Percentiles rank a stretch among this genome's conserved stretches.
Conservation (phyloP, 73 alveolate species). For the Diophrys appendiculata region DNA sequence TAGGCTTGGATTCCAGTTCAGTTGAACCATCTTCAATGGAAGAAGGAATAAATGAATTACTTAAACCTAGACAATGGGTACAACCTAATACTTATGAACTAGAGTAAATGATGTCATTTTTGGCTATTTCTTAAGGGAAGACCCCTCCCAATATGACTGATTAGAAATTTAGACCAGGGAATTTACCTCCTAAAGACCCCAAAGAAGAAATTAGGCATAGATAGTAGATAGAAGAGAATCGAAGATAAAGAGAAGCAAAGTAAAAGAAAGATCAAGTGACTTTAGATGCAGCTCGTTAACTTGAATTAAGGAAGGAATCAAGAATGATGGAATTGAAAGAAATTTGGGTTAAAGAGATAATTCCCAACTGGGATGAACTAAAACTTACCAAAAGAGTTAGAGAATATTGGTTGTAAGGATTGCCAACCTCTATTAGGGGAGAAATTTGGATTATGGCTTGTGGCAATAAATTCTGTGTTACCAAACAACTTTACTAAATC, state of each 20-base stretch:
- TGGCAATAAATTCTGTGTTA: slow-evolving; percentile 34
- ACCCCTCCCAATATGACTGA: not conserved
- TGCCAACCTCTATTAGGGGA: slow-evolving; percentile 65
- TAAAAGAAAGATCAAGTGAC: slow-evolving; percentile 66
- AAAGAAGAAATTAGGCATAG: slow-evolving; percentile 75
- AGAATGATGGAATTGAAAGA: slow-evolving; percentile 35
- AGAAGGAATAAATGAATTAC: not conserved
- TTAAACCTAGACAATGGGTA: not conserved
- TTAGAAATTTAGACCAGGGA: slow-evolving; percentile 71
- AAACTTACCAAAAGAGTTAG: slow-evolving; percentile 55
- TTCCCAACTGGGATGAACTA: slow-evolving; percentile 74
- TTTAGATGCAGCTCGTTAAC: slow-evolving; percentile 51
- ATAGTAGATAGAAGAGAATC: slow-evolving; percentile 73
- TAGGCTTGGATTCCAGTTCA: not conserved
- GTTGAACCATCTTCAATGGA: not conserved
- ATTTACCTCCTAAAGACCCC: slow-evolving; percentile 82
- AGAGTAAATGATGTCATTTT: slow-evolving; percentile 35
- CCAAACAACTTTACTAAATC: slow-evolving; percentile 35
- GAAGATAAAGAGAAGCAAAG: slow-evolving; percentile 64
- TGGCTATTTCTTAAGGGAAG: not conserved
- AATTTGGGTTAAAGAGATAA: slow-evolving; percentile 58
- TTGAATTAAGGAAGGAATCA: slow-evolving; percentile 44
- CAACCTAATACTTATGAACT: slow-evolving; percentile 20
- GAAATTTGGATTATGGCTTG: slow-evolving; percentile 56
- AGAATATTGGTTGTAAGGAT: slow-evolving; percentile 58